A percentile compares a stretch with the other conserved stretches of the same genome.
phyloP scores from a whole-genome alignment of 73 alveolate species.

The Blepharisma stoltei region DNA sequence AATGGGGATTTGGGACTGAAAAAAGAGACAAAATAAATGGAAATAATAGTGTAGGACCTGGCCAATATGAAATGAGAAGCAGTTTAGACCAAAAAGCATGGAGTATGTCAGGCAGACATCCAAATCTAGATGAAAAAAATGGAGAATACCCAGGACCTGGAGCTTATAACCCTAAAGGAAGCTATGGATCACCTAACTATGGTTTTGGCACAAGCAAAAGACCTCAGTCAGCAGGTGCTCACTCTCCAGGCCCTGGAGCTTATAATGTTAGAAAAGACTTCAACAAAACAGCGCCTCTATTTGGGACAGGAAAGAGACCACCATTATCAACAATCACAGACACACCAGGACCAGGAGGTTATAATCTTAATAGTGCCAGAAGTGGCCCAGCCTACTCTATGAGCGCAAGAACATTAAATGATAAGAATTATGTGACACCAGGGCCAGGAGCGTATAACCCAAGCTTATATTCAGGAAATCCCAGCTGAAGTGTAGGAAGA shows the following conservation, averaged over 20 bases:
- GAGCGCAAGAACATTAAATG: neutral
- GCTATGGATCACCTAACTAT: neutral
- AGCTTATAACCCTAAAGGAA: neutral
- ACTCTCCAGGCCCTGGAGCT: slow-evolving; percentile 1
- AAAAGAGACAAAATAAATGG: neutral
- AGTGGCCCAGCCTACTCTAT: slow-evolving; percentile 1
- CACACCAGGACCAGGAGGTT: slow-evolving; percentile 25
- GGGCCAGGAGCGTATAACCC: slow-evolving; percentile 17
- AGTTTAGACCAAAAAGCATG: neutral
- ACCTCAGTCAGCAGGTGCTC: neutral
- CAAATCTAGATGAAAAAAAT: neutral
- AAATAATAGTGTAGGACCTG: neutral
- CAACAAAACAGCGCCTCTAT: neutral
- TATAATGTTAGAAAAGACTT: neutral
- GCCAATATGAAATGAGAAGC: neutral
- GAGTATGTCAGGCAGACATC: neutral
- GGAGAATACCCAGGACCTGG: slow-evolving; percentile 4
- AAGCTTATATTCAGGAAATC: neutral
- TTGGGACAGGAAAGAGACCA: slow-evolving; percentile 3
- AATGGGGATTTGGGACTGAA: neutral
- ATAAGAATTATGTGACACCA: neutral
- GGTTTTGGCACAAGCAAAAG: neutral
- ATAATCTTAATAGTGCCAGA: neutral
- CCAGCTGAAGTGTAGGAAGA: neutral
- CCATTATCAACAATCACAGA: neutral